phyloP scores from a whole-genome alignment of 352 stramenopile genomes.

The Pythium phragmitis region DNA sequence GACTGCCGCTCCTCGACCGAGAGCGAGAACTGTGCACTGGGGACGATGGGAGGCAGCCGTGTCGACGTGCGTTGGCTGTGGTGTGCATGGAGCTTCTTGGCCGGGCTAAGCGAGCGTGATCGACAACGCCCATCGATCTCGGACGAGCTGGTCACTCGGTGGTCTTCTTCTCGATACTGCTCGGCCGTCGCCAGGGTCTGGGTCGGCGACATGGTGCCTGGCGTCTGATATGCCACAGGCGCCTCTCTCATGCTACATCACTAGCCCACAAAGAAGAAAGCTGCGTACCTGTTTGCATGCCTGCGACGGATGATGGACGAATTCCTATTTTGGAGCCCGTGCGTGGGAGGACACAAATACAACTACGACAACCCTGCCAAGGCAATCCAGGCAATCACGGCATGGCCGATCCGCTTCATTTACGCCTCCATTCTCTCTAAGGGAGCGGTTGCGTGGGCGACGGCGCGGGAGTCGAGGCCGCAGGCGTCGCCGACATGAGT shows the following conservation, averaged over 20 bases:
- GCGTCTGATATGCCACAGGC: not conserved
- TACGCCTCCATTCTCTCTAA: not conserved
- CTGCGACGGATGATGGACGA: not conserved
- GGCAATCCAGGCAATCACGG: not conserved
- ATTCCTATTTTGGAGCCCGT: not conserved
- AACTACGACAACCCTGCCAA: not conserved
- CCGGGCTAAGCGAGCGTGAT: not conserved
- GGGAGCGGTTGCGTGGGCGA: conserved; percentile 4
- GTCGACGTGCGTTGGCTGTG: not conserved
- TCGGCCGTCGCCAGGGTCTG: not conserved
- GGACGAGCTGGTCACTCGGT: not conserved
- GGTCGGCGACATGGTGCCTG: not conserved
- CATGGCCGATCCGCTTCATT: not conserved
- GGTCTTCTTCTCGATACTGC: not conserved
- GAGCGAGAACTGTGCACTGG: conserved; percentile 14
- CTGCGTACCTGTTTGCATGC: not conserved
- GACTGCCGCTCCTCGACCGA: conserved; percentile 62
- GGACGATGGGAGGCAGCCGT: not conserved
- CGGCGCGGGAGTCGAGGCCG: not conserved
- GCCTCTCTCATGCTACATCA: not conserved
- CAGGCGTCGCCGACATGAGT: not conserved
- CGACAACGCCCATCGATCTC: not conserved
- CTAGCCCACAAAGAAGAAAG: not conserved
- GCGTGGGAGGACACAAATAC: not conserved
- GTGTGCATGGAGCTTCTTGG: conserved; percentile 8